phyloP scores from a whole-genome alignment of 257 asterid species.

The Capsicum baccatum region DNA sequence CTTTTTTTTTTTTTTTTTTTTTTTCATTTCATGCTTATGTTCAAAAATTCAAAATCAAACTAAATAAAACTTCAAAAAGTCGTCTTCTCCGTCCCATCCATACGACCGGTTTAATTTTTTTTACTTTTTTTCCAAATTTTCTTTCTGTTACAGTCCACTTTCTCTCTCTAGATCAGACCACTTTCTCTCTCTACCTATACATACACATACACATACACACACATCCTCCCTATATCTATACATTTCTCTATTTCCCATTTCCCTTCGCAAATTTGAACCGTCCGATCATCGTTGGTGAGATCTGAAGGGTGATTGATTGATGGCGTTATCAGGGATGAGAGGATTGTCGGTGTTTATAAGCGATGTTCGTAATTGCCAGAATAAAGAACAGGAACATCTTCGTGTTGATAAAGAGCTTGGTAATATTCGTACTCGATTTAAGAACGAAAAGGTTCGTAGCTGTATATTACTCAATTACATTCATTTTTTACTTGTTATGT shows the following conservation, averaged over 20 bases:
- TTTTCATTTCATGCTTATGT: too few species aligned
- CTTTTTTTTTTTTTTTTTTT: too few species aligned
- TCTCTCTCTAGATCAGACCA: conserved; percentile 73
- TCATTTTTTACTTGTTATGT: too few species aligned
- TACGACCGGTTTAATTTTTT: conserved; percentile 54
- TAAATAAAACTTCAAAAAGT: conserved; percentile 35
- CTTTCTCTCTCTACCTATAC: conserved; percentile 24
- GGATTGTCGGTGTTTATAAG: conserved; percentile 98
- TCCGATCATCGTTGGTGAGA: conserved; percentile 51
- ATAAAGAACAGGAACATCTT: conserved; percentile 93
- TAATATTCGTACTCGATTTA: conserved; percentile 85
- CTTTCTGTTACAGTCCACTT: conserved; percentile 37
- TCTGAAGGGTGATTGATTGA: conserved; percentile 52
- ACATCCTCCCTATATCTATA: neutral
- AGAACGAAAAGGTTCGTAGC: conserved; percentile 74
- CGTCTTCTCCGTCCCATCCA: conserved; percentile 57
- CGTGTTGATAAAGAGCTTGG: conserved; percentile 99
- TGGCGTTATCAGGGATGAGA: conserved; percentile 99
- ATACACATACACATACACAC: neutral
- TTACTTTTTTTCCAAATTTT: conserved; percentile 35
- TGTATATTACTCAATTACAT: neutral
- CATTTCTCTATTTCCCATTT: neutral
- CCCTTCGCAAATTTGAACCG: conserved; percentile 27
- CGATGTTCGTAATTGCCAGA: conserved; percentile 94
- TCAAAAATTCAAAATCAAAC: too few species aligned